A percentile compares a stretch with the other conserved stretches of the same genome.
Evolutionary conservation across 441 rosid genomes (phyloP).

Genomic region (Populus hybrid): DNA sequence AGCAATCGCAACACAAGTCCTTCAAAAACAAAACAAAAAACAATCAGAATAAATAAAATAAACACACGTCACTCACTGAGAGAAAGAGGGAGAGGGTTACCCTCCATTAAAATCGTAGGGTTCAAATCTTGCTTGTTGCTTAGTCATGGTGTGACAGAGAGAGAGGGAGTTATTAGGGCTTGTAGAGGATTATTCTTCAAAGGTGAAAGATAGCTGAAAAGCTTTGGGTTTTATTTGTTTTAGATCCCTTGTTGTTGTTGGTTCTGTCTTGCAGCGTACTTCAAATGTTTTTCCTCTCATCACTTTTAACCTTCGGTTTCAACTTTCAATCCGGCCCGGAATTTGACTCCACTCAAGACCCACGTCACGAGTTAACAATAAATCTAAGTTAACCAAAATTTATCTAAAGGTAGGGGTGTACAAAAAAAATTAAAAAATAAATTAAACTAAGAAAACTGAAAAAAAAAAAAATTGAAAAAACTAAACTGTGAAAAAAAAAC

Average conservation of each 20-base stretch:
- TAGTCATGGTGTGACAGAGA: slow-evolving; percentile 44
- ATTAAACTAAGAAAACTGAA: too few relatives aligned
- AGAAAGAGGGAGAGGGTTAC: slow-evolving; percentile 2
- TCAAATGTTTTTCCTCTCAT: not conserved
- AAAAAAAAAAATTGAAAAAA: too few relatives aligned
- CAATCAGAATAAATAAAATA: not conserved
- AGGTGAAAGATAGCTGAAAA: not conserved
- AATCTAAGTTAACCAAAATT: too few relatives aligned
- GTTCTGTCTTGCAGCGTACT: not conserved
- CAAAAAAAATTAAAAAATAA: too few relatives aligned
- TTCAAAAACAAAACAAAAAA: slow-evolving; percentile 22
- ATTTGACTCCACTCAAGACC: too few relatives aligned
- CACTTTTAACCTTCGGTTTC: too few relatives aligned
- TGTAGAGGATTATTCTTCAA: not conserved
- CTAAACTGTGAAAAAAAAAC: too few relatives aligned
- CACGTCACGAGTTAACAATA: too few relatives aligned
- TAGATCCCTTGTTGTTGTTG: not conserved
- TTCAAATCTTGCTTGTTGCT: slow-evolving; percentile 77
- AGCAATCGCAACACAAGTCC: slow-evolving; percentile 92
- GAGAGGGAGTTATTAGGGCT: not conserved
- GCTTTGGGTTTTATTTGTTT: not conserved
- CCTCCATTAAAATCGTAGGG: slow-evolving; percentile 83
- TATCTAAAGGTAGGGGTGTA: too few relatives aligned
- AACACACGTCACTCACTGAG: not conserved
- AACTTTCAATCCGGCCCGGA: too few relatives aligned